These are phyloP conservation scores for Astragalus glycyphyllos DNA, from an alignment of 306 rosid species.

Conservation along the genomic window DNA sequence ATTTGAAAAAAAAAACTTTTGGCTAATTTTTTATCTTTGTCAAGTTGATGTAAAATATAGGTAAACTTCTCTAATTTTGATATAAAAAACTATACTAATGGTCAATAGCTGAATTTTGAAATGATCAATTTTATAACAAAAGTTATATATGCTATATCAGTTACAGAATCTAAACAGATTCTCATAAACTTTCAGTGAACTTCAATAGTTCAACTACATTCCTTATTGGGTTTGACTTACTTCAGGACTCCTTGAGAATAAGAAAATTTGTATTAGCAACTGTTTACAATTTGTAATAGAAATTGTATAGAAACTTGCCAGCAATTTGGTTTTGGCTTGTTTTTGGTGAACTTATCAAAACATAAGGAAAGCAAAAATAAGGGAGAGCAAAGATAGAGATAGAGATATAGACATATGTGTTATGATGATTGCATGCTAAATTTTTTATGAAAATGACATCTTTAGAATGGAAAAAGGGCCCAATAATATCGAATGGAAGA, in stretches of 20 bases:
- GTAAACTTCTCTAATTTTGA: neutral
- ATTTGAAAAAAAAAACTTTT: neutral
- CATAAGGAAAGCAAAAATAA: neutral
- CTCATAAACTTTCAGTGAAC: neutral
- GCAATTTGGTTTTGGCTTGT: neutral
- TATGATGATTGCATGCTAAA: slow-evolving; percentile 1
- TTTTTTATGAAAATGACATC: neutral
- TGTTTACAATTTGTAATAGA: neutral
- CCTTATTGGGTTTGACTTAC: neutral
- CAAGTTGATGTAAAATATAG: neutral
- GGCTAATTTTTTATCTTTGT: neutral
- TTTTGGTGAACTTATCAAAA: neutral
- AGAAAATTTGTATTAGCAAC: neutral
- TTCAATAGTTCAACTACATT: neutral
- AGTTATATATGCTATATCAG: neutral
- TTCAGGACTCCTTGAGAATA: neutral
- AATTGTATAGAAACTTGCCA: neutral
- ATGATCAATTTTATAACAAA: neutral
- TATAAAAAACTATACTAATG: neutral
- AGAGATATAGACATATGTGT: neutral
- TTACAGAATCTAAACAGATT: neutral
- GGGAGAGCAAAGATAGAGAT: neutral
- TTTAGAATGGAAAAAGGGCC: neutral
- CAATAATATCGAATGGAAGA: too few relatives aligned
- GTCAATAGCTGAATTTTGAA: neutral